Conservation (phyloP, 2,329 filamentous ascomycete species). For the Aspergillus sp. region DNA sequence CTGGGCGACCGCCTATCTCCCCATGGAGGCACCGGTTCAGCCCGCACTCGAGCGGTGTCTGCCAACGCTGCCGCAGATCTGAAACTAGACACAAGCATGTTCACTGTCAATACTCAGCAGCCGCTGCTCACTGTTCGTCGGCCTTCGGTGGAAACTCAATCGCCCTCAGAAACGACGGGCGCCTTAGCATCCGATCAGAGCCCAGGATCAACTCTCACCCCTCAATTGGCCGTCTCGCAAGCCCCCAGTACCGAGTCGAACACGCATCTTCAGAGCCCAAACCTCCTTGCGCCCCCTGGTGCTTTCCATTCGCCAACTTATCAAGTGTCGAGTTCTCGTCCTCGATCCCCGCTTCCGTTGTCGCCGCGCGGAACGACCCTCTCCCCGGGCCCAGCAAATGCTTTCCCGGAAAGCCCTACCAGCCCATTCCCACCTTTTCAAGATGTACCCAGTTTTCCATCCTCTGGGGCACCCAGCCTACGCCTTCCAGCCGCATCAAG, state of each 20-base stretch:
- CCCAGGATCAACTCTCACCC: slow-evolving; percentile 35
- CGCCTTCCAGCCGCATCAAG: slow-evolving; percentile 53
- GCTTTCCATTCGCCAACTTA: slow-evolving; percentile 43
- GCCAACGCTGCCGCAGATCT: slow-evolving; percentile 58
- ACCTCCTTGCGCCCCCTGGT: slow-evolving; percentile 48
- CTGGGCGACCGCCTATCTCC: slow-evolving; percentile 29
- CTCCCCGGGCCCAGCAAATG: slow-evolving; percentile 14
- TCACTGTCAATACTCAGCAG: slow-evolving; percentile 24
- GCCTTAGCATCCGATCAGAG: slow-evolving; percentile 27
- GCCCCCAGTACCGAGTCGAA: slow-evolving; percentile 34
- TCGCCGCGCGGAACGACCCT: slow-evolving; percentile 32
- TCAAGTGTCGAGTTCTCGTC: slow-evolving; percentile 24
- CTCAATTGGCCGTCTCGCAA: slow-evolving; percentile 37
- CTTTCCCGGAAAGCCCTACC: slow-evolving; percentile 41
- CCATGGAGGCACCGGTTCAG: slow-evolving; percentile 24
- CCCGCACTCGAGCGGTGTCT: slow-evolving; percentile 58
- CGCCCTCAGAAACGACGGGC: slow-evolving; percentile 16
- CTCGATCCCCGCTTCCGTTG: slow-evolving; percentile 30
- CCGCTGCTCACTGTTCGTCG: slow-evolving; percentile 44
- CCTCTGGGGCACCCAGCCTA: slow-evolving; percentile 58
- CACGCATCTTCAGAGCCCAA: slow-evolving; percentile 34
- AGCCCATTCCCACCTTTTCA: slow-evolving; percentile 70
- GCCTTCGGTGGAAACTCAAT: slow-evolving; percentile 34
- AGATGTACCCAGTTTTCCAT: slow-evolving; percentile 56
- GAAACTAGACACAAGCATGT: slow-evolving; percentile 45